phyloP scores from a whole-genome alignment of 768 basidiomycete species.

The Thelephora aurantiotincta region DNA sequence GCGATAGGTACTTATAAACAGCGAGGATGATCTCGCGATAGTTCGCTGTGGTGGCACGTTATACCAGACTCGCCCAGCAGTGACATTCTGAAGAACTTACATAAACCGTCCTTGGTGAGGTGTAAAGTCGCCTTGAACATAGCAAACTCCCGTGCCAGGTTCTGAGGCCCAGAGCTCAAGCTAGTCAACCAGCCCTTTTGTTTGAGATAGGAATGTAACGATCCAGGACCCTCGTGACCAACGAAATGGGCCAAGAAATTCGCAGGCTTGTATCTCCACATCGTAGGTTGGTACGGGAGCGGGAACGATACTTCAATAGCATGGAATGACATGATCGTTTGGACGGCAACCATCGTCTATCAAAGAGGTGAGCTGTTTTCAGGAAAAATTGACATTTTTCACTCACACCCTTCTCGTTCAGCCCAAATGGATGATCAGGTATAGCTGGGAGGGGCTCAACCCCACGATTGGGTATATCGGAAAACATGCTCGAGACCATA shows the following conservation, averaged over 20 bases:
- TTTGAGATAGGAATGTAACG: conserved; percentile 83
- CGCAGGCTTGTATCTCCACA: conserved; percentile 70
- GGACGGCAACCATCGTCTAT: conserved; percentile 70
- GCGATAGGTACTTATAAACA: conserved; percentile 65
- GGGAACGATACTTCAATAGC: conserved; percentile 74
- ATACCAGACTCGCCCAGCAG: conserved; percentile 3
- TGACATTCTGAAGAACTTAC: conserved; percentile 29
- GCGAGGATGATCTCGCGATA: conserved; percentile 57
- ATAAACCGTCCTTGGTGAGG: conserved; percentile 75
- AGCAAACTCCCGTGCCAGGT: conserved; percentile 70
- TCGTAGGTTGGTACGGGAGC: conserved; percentile 52
- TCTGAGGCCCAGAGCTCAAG: conserved; percentile 55
- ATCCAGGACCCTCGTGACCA: conserved; percentile 90
- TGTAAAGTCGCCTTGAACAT: conserved; percentile 78
- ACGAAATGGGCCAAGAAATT: conserved; percentile 68
- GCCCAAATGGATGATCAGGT: conserved; percentile 63
- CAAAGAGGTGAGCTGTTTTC: conserved; percentile 1
- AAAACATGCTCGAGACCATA: conserved; percentile 52
- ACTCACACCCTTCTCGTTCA: conserved; percentile 57
- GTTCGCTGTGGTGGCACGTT: conserved; percentile 34
- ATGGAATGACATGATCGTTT: conserved; percentile 82
- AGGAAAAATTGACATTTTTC: not conserved
- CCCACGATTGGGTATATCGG: conserved; percentile 53
- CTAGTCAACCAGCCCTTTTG: conserved; percentile 74
- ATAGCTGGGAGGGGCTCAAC: conserved; percentile 48